A percentile compares a stretch with the other conserved stretches of the same genome.
phyloP scores from a whole-genome alignment of 257 asterid genomes.

The Forsythia suspensa region DNA sequence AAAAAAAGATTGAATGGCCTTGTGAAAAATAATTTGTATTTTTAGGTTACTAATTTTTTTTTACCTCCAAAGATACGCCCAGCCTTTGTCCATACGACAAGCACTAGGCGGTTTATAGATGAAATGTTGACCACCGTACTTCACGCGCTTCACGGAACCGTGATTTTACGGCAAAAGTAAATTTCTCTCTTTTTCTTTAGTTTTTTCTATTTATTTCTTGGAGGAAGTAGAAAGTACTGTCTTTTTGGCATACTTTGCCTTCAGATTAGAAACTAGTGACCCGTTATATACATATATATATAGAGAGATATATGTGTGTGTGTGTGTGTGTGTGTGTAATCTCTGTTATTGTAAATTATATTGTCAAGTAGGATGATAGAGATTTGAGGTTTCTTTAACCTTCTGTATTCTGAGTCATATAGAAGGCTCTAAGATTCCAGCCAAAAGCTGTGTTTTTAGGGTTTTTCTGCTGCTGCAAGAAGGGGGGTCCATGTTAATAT shows the following conservation, averaged over 20 bases:
- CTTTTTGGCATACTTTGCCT: conserved; percentile 26
- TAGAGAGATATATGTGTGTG: background rate
- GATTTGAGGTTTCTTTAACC: conserved; percentile 5
- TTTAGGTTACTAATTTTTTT: no score
- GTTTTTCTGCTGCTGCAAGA: conserved; percentile 55
- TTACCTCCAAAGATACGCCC: no score
- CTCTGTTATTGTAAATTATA: conserved; percentile 23
- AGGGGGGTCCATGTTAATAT: conserved; percentile 37
- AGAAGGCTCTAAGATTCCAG: conserved; percentile 44
- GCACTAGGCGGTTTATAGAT: no score
- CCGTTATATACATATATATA: conserved; percentile 10
- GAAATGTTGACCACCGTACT: no score
- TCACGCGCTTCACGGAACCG: conserved; percentile 38
- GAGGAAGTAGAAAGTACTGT: background rate
- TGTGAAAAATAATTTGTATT: no score
- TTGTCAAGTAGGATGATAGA: conserved; percentile 10
- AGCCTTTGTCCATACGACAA: no score
- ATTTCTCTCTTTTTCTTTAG: conserved; percentile 1
- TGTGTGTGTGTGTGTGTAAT: conserved; percentile 6
- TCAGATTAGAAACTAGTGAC: conserved; percentile 27
- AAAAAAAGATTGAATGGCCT: no score
- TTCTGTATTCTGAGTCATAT: conserved; percentile 16
- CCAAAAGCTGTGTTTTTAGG: conserved; percentile 42
- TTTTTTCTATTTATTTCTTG: background rate
- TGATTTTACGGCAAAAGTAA: conserved; percentile 14